Conservation (phyloP, 495 filamentous ascomycete genomes). For the Neurospora sp. region DNA sequence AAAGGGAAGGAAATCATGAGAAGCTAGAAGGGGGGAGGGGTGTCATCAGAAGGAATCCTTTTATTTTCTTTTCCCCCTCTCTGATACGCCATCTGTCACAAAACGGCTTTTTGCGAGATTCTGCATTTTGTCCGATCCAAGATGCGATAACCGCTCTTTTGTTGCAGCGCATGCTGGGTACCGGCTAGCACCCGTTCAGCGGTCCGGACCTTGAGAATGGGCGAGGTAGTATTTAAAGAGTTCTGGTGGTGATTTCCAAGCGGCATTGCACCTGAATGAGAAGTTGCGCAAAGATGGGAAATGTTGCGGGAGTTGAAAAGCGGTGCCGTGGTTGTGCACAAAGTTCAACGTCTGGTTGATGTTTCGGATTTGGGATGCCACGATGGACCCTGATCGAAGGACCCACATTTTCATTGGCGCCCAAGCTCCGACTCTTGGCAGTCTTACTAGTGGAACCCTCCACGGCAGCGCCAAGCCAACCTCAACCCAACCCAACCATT, state of each 20-base stretch:
- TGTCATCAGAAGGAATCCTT: not conserved
- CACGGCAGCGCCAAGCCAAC: not conserved
- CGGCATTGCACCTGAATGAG: not conserved
- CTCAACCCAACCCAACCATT: not conserved
- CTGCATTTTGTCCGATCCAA: not conserved
- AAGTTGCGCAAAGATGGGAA: not conserved
- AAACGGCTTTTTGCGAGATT: not conserved
- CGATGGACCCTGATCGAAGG: not conserved
- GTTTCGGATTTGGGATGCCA: not conserved
- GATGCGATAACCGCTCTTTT: not conserved
- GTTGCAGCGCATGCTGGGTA: not conserved
- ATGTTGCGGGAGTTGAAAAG: not conserved
- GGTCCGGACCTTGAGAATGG: not conserved
- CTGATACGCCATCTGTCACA: not conserved
- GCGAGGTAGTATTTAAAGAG: not conserved
- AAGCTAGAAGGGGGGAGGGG: not conserved
- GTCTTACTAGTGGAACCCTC: not conserved
- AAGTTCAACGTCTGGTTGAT: not conserved
- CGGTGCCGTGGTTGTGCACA: not conserved
- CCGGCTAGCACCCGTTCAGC: not conserved
- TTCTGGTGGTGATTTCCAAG: not conserved
- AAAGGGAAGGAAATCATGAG: not conserved
- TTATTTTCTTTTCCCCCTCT: not conserved
- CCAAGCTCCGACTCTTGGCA: not conserved
- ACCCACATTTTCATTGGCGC: not conserved